Conservation (phyloP, 2,329 filamentous ascomycete species). For the Pseudogymnoascus sp. region DNA sequence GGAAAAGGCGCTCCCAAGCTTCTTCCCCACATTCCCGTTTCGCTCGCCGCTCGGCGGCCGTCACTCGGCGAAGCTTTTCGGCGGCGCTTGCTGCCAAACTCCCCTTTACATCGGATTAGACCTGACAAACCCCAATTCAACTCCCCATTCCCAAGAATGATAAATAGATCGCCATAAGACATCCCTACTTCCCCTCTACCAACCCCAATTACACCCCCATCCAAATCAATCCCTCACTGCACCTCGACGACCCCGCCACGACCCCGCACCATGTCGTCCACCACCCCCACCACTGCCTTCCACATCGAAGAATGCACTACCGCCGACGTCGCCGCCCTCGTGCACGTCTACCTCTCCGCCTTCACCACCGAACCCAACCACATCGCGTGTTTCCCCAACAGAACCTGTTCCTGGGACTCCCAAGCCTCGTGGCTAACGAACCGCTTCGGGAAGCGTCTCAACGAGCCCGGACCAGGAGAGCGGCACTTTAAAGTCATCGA, state of each 20-base stretch:
- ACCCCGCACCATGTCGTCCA: background rate
- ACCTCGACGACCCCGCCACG: background rate
- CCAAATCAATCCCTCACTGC: background rate
- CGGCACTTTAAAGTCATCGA: slow-evolving; percentile 31
- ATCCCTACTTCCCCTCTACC: background rate
- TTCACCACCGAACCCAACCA: slow-evolving; percentile 17
- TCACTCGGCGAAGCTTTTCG: background rate
- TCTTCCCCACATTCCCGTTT: background rate
- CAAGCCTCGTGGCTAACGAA: slow-evolving; percentile 27
- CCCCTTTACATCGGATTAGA: background rate
- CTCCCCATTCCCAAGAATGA: background rate
- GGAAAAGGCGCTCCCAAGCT: background rate
- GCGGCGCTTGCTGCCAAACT: background rate
- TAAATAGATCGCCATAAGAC: background rate
- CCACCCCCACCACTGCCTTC: background rate
- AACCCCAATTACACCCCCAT: background rate
- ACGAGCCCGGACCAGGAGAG: slow-evolving; percentile 20
- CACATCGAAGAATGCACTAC: slow-evolving; percentile 17
- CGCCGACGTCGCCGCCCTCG: slow-evolving; percentile 27
- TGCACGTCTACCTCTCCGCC: slow-evolving; percentile 25
- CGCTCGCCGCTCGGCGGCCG: background rate
- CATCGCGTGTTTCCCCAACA: slow-evolving; percentile 7
- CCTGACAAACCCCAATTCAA: background rate
- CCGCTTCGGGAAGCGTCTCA: slow-evolving; percentile 25
- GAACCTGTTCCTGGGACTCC: slow-evolving; percentile 11